Evolutionary conservation across 139 green algal species (phyloP), one percentile per base, ranked within the genome.

Genomic region (Eudorina sp.): DNA sequence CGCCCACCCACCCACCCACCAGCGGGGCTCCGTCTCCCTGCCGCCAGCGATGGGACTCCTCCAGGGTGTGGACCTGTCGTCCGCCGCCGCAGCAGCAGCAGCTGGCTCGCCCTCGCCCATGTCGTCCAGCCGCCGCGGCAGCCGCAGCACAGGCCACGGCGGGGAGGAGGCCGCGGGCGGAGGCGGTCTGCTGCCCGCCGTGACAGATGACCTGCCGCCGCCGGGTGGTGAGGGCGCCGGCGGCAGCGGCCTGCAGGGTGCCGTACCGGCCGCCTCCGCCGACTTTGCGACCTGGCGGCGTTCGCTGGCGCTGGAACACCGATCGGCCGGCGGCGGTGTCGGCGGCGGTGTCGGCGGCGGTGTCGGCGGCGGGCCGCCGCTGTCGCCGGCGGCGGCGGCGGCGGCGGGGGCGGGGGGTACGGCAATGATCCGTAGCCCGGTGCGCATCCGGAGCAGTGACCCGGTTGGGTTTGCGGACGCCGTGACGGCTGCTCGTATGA

Each of bases 391-490:
- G 6, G 68, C 34, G 68, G 68, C 68, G 29, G 36, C 21, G 68
- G 34, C 68, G 19, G 68, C 68, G 34, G 48, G n/a, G 31, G 53
- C 53, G 25, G 21, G 25, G 31, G 46, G 23, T 46, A 4, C 75
- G 9, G 13, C 9, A n/a, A 16, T 11, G 53, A 0, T 75, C 9
- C 58, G 40, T 5, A 75, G 55, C 25, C 80, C 80, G 31, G 16
- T 86, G 1, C 80, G 80, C 80, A 86, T 86, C 43, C 80, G 58
- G 14, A 77, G 60, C 60, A 64, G 41, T 4, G 80, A 86, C 14
- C 80, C 80, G 19, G 58, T 86, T 16, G 80, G 80, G 16, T 86
- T 77, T 5, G 34, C 80, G 60, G 80, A 86, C 21, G 80, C 80
- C 7, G 38, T 86, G 14, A 86, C 80, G n/a, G 80, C 80, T 0